Percentiles rank a stretch among this genome's conserved stretches.
Evolutionary conservation across 2,329 filamentous ascomycete species (phyloP).

Genomic region (Scytalidium lignicola): DNA sequence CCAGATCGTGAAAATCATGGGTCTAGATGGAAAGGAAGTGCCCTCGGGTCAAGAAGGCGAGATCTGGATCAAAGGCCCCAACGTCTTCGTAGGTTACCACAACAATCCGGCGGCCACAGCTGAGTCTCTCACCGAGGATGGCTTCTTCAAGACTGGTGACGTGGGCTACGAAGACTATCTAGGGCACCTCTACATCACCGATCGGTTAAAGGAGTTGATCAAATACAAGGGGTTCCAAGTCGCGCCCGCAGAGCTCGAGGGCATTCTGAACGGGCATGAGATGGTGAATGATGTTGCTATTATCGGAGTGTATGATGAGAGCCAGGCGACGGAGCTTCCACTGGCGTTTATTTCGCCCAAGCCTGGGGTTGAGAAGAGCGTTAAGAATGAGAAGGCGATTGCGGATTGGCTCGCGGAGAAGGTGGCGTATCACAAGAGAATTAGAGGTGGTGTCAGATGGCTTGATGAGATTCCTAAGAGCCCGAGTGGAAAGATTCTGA

Average conservation of each 20-base stretch:
- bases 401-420: slow-evolving; percentile 51
- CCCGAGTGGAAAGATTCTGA: slow-evolving; percentile 47
- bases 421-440: slow-evolving; percentile 59
- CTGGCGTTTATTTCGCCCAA: slow-evolving; percentile 55
- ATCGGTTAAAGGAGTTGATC: slow-evolving; percentile 67
- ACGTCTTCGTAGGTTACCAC: slow-evolving; percentile 52
- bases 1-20: slow-evolving; percentile 72
- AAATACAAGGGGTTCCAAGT: slow-evolving; percentile 64
- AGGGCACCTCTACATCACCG: slow-evolving; percentile 83
- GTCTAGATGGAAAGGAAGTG: slow-evolving; percentile 49
- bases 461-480: slow-evolving; percentile 66
- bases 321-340: slow-evolving; percentile 63
- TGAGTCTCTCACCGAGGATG: slow-evolving; percentile 66
- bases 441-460: slow-evolving; percentile 64
- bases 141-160: slow-evolving; percentile 78
- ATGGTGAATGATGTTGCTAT: slow-evolving; percentile 56
- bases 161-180: slow-evolving; percentile 70
- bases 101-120: slow-evolving; percentile 62
- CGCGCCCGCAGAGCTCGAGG: slow-evolving; percentile 59
- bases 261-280: slow-evolving; percentile 36
- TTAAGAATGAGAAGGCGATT: slow-evolving; percentile 39
- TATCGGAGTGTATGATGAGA: slow-evolving; percentile 54
- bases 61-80: slow-evolving; percentile 60
- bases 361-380: slow-evolving; percentile 25
- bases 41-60: slow-evolving; percentile 59